These are phyloP conservation scores for Globisporangium polare DNA, from an alignment of 352 stramenopile genomes.

Conservation along the genomic window DNA sequence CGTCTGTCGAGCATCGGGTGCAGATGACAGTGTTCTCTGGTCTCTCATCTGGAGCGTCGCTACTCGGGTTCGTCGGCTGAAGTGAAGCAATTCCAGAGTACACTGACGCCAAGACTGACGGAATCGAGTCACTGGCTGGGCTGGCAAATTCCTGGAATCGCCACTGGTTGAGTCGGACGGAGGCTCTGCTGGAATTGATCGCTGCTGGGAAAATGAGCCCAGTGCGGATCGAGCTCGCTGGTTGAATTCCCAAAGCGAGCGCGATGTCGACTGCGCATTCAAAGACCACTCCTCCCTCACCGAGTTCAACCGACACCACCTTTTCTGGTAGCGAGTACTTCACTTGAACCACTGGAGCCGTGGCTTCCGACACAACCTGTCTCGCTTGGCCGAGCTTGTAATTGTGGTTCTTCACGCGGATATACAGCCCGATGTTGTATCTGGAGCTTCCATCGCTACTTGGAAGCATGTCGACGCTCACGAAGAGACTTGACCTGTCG, in stretches of 20 bases:
- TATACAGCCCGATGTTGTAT: slow-evolving; percentile 40
- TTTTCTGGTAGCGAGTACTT: slow-evolving; percentile 40
- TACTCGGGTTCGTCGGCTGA: slow-evolving; percentile 8
- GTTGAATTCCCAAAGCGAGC: slow-evolving; percentile 36
- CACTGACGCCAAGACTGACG: slow-evolving; percentile 31
- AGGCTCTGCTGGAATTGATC: neutral
- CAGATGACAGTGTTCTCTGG: slow-evolving; percentile 34
- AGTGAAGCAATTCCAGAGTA: slow-evolving; percentile 30
- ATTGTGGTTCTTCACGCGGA: slow-evolving; percentile 34
- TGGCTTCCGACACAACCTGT: slow-evolving; percentile 22
- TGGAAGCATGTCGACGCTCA: slow-evolving; percentile 19
- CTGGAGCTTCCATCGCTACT: slow-evolving; percentile 5
- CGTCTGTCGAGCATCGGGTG: slow-evolving; percentile 68
- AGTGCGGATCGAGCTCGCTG: slow-evolving; percentile 26
- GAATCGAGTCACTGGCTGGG: slow-evolving; percentile 11
- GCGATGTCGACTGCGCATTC: slow-evolving; percentile 54
- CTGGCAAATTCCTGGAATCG: slow-evolving; percentile 21
- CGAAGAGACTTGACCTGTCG: slow-evolving; percentile 33
- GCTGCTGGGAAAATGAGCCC: slow-evolving; percentile 45
- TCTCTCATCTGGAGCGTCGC: slow-evolving; percentile 12
- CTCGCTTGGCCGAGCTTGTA: slow-evolving; percentile 33
- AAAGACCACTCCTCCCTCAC: slow-evolving; percentile 34
- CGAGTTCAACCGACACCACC: slow-evolving; percentile 39
- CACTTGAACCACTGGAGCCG: slow-evolving; percentile 25
- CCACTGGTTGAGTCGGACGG: slow-evolving; percentile 28